Conservation (phyloP, 805 yeast species). For the Candida sonorensis region DNA sequence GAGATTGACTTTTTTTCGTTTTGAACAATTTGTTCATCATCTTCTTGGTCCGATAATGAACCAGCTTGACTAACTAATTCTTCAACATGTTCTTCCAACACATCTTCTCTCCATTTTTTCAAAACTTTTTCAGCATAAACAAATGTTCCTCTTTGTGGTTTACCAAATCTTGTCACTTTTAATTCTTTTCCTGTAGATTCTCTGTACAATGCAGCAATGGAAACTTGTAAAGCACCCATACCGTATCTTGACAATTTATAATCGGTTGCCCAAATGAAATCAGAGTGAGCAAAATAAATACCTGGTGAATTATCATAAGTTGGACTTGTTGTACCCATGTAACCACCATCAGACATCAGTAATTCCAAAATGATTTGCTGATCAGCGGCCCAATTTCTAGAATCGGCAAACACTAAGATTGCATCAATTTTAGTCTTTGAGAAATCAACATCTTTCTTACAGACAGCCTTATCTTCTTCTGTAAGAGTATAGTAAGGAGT, state of each 20-base stretch:
- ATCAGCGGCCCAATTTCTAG: slow-evolving; percentile 90
- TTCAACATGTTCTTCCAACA: slow-evolving; percentile 66
- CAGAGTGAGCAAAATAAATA: slow-evolving; percentile 85
- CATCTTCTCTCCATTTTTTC: slow-evolving; percentile 70
- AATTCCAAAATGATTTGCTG: slow-evolving; percentile 84
- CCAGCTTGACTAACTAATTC: slow-evolving; percentile 20
- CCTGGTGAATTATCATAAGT: slow-evolving; percentile 74
- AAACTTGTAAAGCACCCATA: slow-evolving; percentile 90
- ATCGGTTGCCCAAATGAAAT: slow-evolving; percentile 90
- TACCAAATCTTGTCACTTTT: slow-evolving; percentile 78
- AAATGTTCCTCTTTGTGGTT: slow-evolving; percentile 85
- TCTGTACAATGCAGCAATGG: slow-evolving; percentile 76
- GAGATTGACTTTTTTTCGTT: no score
- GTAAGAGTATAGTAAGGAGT: slow-evolving; percentile 76
- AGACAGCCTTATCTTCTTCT: slow-evolving; percentile 56
- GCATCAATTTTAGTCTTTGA: slow-evolving; percentile 66
- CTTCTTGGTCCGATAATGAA: slow-evolving; percentile 14
- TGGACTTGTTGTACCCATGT: slow-evolving; percentile 74
- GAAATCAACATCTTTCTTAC: slow-evolving; percentile 56
- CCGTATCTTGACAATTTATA: slow-evolving; percentile 79
- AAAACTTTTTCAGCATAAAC: slow-evolving; percentile 75
- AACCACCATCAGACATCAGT: slow-evolving; percentile 68
- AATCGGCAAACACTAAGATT: slow-evolving; percentile 83
- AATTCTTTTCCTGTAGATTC: slow-evolving; percentile 81
- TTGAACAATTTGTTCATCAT: slow-evolving; percentile 9